Percentiles rank a stretch among this genome's conserved stretches.
Evolutionary conservation across 768 basidiomycete genomes (phyloP).

Genomic region (Mrakia gelida): DNA sequence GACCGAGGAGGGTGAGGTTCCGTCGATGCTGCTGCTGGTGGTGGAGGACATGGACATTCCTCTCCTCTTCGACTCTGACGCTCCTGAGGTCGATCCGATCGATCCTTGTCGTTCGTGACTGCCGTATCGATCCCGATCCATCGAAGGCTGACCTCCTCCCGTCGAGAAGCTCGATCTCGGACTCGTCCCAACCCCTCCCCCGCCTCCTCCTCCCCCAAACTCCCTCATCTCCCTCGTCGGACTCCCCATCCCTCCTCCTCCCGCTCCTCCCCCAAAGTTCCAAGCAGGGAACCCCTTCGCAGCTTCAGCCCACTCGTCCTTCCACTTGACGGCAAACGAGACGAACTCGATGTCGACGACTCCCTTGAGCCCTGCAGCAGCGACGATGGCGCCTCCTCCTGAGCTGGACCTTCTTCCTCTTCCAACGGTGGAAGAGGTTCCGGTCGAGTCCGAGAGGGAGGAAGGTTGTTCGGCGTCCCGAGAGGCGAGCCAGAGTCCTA

Average conservation of each 20-base stretch:
- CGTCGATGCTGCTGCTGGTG: background rate
- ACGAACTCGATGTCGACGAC: conserved; percentile 23
- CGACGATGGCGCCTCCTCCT: background rate
- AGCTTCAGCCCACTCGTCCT: conserved; percentile 23
- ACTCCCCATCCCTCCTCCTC: background rate
- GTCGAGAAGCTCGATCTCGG: background rate
- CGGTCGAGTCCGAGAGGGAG: background rate
- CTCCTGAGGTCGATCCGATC: background rate
- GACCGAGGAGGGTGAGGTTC: background rate
- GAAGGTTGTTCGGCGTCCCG: background rate
- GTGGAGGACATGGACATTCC: background rate
- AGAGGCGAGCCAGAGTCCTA: conserved; percentile 23
- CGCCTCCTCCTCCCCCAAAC: background rate
- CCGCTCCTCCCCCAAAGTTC: background rate
- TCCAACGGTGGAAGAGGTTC: background rate
- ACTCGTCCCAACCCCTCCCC: background rate
- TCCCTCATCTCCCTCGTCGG: background rate
- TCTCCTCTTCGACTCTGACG: background rate
- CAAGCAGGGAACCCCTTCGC: conserved; percentile 16
- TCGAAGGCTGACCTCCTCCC: background rate
- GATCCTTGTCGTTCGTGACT: background rate
- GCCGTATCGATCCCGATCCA: background rate
- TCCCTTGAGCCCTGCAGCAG: conserved; percentile 9
- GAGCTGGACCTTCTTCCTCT: background rate
- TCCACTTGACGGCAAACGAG: conserved; percentile 15